A percentile compares a stretch with the other conserved stretches of the same genome.
phyloP scores from a whole-genome alignment of 2,329 filamentous ascomycete genomes.

The Xylariaceae sp. region DNA sequence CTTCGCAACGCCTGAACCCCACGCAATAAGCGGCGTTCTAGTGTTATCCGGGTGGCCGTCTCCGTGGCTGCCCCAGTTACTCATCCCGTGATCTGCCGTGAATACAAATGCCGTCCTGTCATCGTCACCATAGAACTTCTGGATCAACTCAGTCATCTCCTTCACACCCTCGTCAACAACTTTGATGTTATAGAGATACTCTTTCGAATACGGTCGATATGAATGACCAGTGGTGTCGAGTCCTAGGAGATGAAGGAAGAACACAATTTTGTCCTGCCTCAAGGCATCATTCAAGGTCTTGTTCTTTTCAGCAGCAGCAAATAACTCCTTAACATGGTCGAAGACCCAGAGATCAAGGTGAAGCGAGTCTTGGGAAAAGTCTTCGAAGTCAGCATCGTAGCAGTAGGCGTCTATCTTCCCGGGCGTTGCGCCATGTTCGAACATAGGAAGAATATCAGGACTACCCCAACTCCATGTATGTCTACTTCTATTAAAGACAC shows the following conservation, averaged over 20 bases:
- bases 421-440: slow-evolving; percentile 86
- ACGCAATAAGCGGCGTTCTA: slow-evolving; percentile 86
- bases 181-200: slow-evolving; percentile 94
- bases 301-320: slow-evolving; percentile 78
- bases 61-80: slow-evolving; percentile 98
- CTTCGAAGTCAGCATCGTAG: slow-evolving; percentile 84
- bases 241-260: slow-evolving; percentile 92
- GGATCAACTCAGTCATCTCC: slow-evolving; percentile 78
- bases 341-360: slow-evolving; percentile 94
- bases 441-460: slow-evolving; percentile 97
- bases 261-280: slow-evolving; percentile 83
- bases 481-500: slow-evolving; percentile 93
- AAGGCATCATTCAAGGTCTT: slow-evolving; percentile 72
- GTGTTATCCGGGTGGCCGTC: slow-evolving; percentile 98
- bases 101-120: slow-evolving; percentile 93
- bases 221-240: slow-evolving; percentile 88
- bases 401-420: slow-evolving; percentile 85
- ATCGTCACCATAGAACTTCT: slow-evolving; percentile 83
- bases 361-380: slow-evolving; percentile 82
- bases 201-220: slow-evolving; percentile 88
- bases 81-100: slow-evolving; percentile 98
- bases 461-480: slow-evolving; percentile 99
- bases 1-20: slow-evolving; percentile 87
- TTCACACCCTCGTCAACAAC: slow-evolving; percentile 88
- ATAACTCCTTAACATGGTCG: slow-evolving; percentile 86